Percentiles rank a stretch among this genome's conserved stretches.
These are phyloP conservation scores for Nicotiana otophora DNA, from an alignment of 257 asterid genomes.

Conservation along the genomic window DNA sequence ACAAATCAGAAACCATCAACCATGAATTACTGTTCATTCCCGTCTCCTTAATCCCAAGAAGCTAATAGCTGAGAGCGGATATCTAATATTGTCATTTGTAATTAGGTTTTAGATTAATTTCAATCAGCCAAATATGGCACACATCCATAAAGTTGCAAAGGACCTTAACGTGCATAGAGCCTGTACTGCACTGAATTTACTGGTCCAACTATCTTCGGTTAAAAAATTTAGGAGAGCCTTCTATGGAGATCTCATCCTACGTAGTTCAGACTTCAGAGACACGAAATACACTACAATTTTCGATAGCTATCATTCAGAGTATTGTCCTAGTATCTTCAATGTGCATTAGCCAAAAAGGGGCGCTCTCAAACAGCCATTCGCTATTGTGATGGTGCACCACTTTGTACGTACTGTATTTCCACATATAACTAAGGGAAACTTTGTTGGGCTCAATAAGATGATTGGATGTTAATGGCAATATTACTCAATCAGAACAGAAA, in stretches of 20 bases:
- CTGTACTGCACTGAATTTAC: neutral
- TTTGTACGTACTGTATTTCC: no score
- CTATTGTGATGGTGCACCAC: neutral
- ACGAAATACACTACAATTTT: neutral
- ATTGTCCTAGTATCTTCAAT: neutral
- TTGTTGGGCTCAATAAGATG: no score
- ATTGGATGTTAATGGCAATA: no score
- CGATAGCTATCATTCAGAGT: neutral
- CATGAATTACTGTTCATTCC: neutral
- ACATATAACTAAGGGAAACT: no score
- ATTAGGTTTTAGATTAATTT: neutral
- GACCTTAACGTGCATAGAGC: neutral
- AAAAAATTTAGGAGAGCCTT: neutral
- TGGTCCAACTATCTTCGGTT: neutral
- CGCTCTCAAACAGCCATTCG: neutral
- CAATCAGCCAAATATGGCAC: neutral
- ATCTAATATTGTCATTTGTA: neutral
- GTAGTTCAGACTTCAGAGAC: neutral
- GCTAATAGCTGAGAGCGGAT: neutral
- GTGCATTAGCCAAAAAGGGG: neutral
- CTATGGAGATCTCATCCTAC: neutral
- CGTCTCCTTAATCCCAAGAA: neutral
- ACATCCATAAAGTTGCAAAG: neutral
- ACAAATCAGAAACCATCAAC: neutral
- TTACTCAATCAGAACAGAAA: no score